Evolutionary conservation across 805 yeast genomes (phyloP).

Genomic region (Sugiyamaella valdiviana): DNA sequence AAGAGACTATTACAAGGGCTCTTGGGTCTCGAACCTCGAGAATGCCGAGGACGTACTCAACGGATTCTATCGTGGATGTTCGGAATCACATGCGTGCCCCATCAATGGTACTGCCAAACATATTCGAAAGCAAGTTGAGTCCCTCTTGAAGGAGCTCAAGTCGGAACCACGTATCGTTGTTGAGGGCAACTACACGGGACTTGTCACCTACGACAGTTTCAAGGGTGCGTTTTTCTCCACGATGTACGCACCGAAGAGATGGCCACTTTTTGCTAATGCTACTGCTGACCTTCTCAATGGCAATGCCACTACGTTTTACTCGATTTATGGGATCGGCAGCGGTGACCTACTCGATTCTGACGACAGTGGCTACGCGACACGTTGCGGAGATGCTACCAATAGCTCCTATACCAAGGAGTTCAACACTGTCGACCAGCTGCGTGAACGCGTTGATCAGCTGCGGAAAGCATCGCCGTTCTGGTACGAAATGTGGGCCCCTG

Average conservation of each 20-base stretch:
- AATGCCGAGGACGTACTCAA: slow-evolving; percentile 16
- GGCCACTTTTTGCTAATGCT: slow-evolving; percentile 16
- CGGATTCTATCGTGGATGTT: slow-evolving; percentile 14
- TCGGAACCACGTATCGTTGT: slow-evolving; percentile 10
- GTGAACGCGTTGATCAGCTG: background rate
- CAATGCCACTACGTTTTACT: slow-evolving; percentile 12
- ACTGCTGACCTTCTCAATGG: slow-evolving; percentile 7
- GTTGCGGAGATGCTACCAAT: slow-evolving; percentile 11
- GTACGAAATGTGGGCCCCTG: slow-evolving; percentile 7
- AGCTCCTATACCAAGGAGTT: background rate
- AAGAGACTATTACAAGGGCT: slow-evolving; percentile 18
- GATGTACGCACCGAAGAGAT: slow-evolving; percentile 15
- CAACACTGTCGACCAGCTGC: background rate
- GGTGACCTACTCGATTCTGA: slow-evolving; percentile 1
- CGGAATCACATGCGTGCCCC: slow-evolving; percentile 4
- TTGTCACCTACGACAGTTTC: slow-evolving; percentile 13
- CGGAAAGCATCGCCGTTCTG: background rate
- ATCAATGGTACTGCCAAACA: slow-evolving; percentile 5
- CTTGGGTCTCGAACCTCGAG: slow-evolving; percentile 14
- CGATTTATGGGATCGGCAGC: background rate
- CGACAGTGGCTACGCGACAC: slow-evolving; percentile 11
- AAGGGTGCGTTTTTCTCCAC: slow-evolving; percentile 9
- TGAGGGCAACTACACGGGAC: background rate
- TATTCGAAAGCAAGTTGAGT: slow-evolving; percentile 5
- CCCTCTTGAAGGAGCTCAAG: slow-evolving; percentile 9